Evolutionary conservation across 2,329 filamentous ascomycete species (phyloP).

Genomic region (Thielaviopsis populi): DNA sequence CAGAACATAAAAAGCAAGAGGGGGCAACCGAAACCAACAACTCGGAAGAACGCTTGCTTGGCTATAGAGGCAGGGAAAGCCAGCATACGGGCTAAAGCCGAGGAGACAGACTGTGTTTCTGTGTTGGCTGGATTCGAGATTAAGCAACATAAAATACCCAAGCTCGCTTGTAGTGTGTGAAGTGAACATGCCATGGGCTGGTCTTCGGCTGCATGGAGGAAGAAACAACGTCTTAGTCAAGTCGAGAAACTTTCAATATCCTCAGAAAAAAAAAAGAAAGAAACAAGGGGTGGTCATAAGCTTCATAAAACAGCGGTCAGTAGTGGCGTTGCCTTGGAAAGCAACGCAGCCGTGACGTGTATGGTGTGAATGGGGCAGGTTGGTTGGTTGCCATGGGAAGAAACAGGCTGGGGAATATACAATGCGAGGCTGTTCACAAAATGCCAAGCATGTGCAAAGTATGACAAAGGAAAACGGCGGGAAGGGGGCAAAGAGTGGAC

Average conservation of each 20-base stretch:
- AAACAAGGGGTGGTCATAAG: constrained; percentile 14
- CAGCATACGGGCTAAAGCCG: background rate
- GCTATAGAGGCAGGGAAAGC: background rate
- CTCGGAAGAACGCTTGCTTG: too few species aligned
- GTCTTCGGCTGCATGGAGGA: background rate
- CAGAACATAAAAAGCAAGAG: background rate
- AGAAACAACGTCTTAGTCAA: background rate
- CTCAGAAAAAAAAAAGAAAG: background rate
- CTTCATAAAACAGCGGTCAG: constrained; percentile 2
- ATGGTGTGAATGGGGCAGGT: background rate
- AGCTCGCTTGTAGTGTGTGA: background rate
- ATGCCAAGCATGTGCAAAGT: background rate
- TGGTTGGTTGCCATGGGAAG: background rate
- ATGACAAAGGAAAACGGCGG: background rate
- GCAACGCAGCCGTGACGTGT: background rate
- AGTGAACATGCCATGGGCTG: too few species aligned
- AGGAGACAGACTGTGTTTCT: background rate
- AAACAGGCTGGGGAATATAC: background rate
- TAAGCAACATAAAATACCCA: background rate
- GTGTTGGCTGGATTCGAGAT: background rate
- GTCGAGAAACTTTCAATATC: background rate
- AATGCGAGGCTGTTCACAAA: background rate
- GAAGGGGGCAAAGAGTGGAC: background rate
- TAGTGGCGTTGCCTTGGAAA: background rate
- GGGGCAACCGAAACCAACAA: background rate